Percentiles rank a stretch among this genome's conserved stretches.
Conservation (phyloP, 2,329 filamentous ascomycete species). For the Kalmusia sp. region DNA sequence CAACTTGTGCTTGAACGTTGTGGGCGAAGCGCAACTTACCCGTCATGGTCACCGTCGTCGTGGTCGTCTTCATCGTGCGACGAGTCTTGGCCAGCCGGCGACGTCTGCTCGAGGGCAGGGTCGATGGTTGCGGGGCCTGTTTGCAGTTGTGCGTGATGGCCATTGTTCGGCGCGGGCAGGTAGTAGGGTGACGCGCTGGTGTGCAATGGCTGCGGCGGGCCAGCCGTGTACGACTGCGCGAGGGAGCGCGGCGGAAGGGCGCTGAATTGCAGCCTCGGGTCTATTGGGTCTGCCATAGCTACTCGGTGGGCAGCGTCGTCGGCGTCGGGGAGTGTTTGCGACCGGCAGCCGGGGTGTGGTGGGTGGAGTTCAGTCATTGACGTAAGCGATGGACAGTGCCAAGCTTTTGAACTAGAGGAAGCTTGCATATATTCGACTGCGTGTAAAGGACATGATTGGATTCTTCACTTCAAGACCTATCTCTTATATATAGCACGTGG, state of each 20-base stretch:
- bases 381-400: neutral
- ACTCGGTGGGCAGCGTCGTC: conserved; percentile 16
- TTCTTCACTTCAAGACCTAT: no score
- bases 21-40: conserved; percentile 21
- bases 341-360: neutral
- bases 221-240: conserved; percentile 34
- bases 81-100: conserved; percentile 27
- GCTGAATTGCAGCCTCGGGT: conserved; percentile 39
- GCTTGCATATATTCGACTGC: no score
- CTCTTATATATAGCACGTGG: no score
- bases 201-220: conserved; percentile 21
- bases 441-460: no score
- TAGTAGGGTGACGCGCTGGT: conserved; percentile 41
- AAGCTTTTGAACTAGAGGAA: no score
- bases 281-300: conserved; percentile 39
- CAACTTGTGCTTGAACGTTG: no score
- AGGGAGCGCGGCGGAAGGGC: conserved; percentile 30
- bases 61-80: conserved; percentile 38
- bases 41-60: conserved; percentile 40
- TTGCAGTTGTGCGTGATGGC: conserved; percentile 22
- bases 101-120: conserved; percentile 42
- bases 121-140: conserved; percentile 32
- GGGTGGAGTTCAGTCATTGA: neutral
- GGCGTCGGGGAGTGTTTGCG: conserved; percentile 23
- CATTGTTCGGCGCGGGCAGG: conserved; percentile 33